Evolutionary conservation across 2,329 filamentous ascomycete genomes (phyloP).

Genomic region (Cordyceps pruinosa): DNA sequence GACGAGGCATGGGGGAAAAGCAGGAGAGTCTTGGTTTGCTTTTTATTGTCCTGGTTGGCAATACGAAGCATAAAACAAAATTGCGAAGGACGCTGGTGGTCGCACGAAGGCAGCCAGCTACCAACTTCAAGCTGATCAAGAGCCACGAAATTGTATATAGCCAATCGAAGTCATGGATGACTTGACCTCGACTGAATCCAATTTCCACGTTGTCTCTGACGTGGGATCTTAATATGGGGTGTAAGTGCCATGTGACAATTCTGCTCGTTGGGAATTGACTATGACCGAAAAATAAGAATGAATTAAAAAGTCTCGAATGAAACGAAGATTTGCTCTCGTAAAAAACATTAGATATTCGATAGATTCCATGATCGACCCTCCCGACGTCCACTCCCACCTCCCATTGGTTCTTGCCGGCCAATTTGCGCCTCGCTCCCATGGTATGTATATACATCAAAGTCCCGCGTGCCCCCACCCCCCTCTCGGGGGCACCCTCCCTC

Average conservation of each 20-base stretch:
- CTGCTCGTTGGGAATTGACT: no score
- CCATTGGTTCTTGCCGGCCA: no score
- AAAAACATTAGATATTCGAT: background rate
- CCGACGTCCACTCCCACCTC: no score
- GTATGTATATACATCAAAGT: no score
- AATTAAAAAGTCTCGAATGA: background rate
- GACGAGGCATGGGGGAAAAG: background rate
- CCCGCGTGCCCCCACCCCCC: no score
- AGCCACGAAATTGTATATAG: background rate
- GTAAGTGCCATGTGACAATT: background rate
- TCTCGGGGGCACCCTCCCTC: no score
- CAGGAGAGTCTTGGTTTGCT: background rate
- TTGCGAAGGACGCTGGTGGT: background rate
- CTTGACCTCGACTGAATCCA: no score
- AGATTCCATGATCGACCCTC: no score
- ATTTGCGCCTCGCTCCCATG: no score
- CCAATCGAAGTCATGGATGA: slow-evolving; percentile 1
- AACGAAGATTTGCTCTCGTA: background rate
- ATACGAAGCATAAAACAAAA: background rate
- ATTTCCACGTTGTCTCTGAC: no score
- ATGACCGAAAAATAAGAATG: background rate
- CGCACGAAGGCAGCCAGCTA: background rate
- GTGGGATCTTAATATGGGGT: no score
- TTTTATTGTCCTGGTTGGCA: background rate
- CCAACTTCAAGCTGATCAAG: background rate